Percentiles rank a stretch among this genome's conserved stretches.
These are phyloP conservation scores for Taphrina wiesneri DNA, from an alignment of 1,139 yeast species.

Conservation along the genomic window DNA sequence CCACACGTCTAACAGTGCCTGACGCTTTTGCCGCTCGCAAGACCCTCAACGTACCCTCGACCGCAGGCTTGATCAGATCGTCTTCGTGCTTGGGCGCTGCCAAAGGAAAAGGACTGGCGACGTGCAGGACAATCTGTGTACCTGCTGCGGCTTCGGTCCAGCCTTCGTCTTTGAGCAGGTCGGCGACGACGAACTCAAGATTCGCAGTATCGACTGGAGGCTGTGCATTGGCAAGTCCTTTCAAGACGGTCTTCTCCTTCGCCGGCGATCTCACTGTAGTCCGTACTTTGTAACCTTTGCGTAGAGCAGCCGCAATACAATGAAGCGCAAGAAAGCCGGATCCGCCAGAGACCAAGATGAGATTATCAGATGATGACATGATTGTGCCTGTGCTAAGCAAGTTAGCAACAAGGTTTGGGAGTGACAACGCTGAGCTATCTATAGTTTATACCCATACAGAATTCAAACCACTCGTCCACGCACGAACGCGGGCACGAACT, in stretches of 20 bases:
- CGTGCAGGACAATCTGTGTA: constrained; percentile 58
- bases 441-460: too few relatives aligned
- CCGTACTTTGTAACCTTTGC: constrained; percentile 54
- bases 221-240: background rate
- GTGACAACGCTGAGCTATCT: too few relatives aligned
- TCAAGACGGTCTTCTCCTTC: constrained; percentile 47
- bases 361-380: background rate
- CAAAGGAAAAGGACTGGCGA: constrained; percentile 57
- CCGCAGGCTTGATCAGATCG: constrained; percentile 53
- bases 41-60: constrained; percentile 54
- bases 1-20: constrained; percentile 55
- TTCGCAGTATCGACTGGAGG: constrained; percentile 46
- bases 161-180: constrained; percentile 53
- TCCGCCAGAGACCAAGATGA: constrained; percentile 57
- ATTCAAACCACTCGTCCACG: too few relatives aligned
- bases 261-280: constrained; percentile 60
- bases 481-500: too few relatives aligned
- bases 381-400: too few relatives aligned
- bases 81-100: constrained; percentile 50
- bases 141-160: constrained; percentile 56
- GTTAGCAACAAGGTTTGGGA: too few relatives aligned
- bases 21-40: constrained; percentile 52
- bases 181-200: constrained; percentile 52
- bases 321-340: constrained; percentile 63
- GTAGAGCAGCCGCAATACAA: constrained; percentile 46